These are phyloP conservation scores for Citropsis articulata DNA, from an alignment of 345 rosid species.

Conservation along the genomic window DNA sequence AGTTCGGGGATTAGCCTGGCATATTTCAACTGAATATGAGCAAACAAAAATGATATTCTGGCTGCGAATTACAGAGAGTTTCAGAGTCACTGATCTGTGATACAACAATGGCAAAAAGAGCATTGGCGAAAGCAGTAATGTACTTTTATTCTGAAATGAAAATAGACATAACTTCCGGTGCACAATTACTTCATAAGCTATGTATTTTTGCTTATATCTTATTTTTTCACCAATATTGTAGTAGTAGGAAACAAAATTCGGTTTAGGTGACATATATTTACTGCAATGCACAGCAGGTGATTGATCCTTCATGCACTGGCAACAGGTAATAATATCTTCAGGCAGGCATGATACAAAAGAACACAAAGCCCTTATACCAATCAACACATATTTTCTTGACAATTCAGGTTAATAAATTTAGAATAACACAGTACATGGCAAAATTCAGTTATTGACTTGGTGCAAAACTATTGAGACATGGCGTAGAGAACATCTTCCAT, in stretches of 20 bases:
- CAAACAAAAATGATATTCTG: neutral
- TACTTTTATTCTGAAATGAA: neutral
- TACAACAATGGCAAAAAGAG: neutral
- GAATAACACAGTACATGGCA: constrained; percentile 19
- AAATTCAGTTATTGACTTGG: constrained; percentile 5
- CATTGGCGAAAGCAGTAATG: neutral
- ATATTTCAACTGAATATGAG: neutral
- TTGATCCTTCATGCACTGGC: no score
- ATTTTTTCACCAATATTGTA: neutral
- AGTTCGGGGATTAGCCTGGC: neutral
- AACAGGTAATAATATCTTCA: no score
- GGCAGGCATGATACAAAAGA: neutral
- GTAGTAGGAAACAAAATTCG: neutral
- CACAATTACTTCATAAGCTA: neutral
- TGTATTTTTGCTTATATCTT: neutral
- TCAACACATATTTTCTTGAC: neutral
- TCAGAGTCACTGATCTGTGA: neutral
- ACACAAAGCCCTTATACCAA: neutral
- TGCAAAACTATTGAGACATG: constrained; percentile 12
- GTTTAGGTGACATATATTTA: neutral
- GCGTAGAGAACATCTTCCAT: neutral
- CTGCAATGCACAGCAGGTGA: neutral
- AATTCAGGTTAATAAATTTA: neutral
- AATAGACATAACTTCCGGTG: neutral
- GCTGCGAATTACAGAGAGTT: neutral